Conservation (phyloP, 306 rosid species). For the Cicer chorassanicum region DNA sequence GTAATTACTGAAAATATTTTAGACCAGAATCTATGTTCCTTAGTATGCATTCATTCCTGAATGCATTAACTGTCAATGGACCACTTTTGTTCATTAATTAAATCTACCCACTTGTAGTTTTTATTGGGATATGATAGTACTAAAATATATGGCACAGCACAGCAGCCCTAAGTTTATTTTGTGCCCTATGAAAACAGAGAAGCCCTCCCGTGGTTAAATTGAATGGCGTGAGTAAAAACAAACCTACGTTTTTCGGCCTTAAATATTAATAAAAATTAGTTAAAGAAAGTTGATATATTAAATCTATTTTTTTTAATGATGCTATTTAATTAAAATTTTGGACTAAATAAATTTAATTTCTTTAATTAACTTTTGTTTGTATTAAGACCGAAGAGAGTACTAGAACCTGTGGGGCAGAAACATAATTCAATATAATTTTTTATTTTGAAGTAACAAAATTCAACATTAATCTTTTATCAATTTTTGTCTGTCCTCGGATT, state of each 20-base stretch:
- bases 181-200: neutral
- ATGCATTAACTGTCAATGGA: constrained; percentile 8
- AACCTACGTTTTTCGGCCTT: too few relatives aligned
- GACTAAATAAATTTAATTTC: too few relatives aligned
- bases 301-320: too few relatives aligned
- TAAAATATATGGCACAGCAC: too few relatives aligned
- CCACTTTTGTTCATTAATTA: neutral
- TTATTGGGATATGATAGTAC: too few relatives aligned
- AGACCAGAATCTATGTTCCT: constrained; percentile 22
- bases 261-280: too few relatives aligned
- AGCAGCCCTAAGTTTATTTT: too few relatives aligned
- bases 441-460: too few relatives aligned
- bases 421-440: neutral
- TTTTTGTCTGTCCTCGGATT: neutral
- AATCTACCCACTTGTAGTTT: neutral
- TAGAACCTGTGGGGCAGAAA: neutral
- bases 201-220: neutral
- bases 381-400: too few relatives aligned
- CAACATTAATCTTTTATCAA: neutral
- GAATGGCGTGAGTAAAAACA: neutral
- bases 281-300: too few relatives aligned
- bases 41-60: neutral
- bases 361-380: too few relatives aligned
- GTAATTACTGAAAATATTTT: neutral
- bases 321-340: too few relatives aligned